phyloP scores from a whole-genome alignment of 1,139 yeast genomes.

The Entelexis sorbosivorans region DNA sequence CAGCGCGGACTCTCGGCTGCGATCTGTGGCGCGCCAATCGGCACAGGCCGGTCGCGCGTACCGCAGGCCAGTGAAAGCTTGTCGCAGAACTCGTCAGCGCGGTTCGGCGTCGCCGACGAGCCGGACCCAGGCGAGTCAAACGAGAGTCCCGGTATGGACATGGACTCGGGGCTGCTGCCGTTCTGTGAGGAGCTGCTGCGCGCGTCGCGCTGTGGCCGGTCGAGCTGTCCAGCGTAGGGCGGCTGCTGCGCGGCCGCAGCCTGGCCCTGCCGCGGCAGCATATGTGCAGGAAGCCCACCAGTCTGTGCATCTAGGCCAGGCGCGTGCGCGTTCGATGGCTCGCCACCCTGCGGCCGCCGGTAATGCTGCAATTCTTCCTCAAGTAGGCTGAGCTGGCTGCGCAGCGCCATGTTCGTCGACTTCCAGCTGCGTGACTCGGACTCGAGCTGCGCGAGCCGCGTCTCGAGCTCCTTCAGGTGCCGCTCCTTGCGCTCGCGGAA shows the following conservation, averaged over 20 bases:
- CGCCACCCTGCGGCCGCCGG: conserved; percentile 27
- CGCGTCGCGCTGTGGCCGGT: neutral
- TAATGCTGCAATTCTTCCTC: conserved; percentile 60
- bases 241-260: too few relatives aligned
- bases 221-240: neutral
- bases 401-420: conserved; percentile 61
- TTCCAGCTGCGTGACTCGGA: conserved; percentile 51
- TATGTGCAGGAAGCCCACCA: neutral
- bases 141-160: conserved; percentile 11
- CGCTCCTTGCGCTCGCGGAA: conserved; percentile 88
- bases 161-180: conserved; percentile 8
- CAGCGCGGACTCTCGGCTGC: conserved; percentile 19
- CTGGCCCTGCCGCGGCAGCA: conserved; percentile 1
- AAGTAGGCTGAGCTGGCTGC: conserved; percentile 64
- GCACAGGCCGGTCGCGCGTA: conserved; percentile 38
- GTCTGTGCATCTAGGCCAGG: neutral
- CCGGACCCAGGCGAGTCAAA: conserved; percentile 15
- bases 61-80: conserved; percentile 77
- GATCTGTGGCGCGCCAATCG: conserved; percentile 18
- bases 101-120: conserved; percentile 10
- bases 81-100: conserved; percentile 51
- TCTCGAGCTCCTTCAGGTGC: conserved; percentile 76
- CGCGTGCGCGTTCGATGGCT: neutral
- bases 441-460: conserved; percentile 60
- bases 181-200: conserved; percentile 6